Percentiles rank a stretch among this genome's conserved stretches.
These are phyloP conservation scores for Cladosporium halotolerans DNA, from an alignment of 2,329 filamentous ascomycete species.

Conservation along the genomic window DNA sequence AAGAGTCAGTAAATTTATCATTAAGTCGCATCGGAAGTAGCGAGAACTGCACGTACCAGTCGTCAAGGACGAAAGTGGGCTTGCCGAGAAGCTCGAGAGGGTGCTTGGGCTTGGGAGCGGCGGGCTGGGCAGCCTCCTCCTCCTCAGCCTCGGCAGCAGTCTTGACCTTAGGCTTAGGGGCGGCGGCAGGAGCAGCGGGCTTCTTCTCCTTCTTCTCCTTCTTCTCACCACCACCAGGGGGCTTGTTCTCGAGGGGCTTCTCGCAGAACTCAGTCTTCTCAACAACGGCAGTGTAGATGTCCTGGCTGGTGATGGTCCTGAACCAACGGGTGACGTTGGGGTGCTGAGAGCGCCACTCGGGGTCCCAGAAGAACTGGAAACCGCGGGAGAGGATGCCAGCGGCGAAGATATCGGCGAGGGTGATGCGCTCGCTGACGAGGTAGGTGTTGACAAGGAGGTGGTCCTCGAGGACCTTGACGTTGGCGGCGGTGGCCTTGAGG, in stretches of 20 bases:
- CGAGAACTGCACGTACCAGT: constrained; percentile 67
- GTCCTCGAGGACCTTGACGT: constrained; percentile 68
- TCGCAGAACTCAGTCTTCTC: constrained; percentile 73
- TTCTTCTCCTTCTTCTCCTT: constrained; percentile 44
- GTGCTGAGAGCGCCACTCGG: constrained; percentile 75
- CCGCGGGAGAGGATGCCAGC: constrained; percentile 73
- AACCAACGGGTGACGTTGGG: constrained; percentile 91
- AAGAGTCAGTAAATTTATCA: background rate
- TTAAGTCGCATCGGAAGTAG: constrained; percentile 63
- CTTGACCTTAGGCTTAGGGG: constrained; percentile 44
- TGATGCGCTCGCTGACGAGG: constrained; percentile 96
- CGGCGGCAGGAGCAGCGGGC: constrained; percentile 15
- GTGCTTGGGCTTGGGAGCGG: constrained; percentile 90
- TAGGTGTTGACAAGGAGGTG: constrained; percentile 91
- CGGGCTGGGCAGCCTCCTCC: constrained; percentile 54
- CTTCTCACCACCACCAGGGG: constrained; percentile 41
- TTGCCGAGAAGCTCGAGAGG: constrained; percentile 79
- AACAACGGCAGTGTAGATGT: constrained; percentile 77
- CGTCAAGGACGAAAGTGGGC: constrained; percentile 77
- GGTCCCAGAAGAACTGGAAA: constrained; percentile 92
- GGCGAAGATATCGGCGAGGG: constrained; percentile 87
- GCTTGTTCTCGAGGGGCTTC: constrained; percentile 65
- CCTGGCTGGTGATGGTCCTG: constrained; percentile 86
- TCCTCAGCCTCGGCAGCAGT: constrained; percentile 54
- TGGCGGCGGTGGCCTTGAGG: constrained; percentile 62